Conservation (phyloP, 1,284 basidiomycete species). For the Paramarasmius palmivorus region DNA sequence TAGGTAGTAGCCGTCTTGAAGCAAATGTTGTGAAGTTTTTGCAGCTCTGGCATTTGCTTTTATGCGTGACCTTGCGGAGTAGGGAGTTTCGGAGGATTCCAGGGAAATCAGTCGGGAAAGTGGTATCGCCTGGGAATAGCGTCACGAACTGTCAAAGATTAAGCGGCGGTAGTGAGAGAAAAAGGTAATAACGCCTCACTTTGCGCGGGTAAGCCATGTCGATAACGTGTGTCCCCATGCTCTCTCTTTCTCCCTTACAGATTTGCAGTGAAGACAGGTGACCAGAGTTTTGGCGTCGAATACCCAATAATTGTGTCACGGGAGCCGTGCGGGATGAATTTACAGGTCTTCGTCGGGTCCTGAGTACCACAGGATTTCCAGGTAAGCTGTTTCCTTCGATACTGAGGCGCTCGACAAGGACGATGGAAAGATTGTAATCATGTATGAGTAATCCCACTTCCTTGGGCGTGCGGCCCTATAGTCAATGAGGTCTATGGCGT, state of each 20-base stretch:
- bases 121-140: conserved; percentile 51
- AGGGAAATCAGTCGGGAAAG: conserved; percentile 58
- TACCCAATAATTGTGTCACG: conserved; percentile 80
- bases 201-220: conserved; percentile 89
- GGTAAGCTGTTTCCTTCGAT: conserved; percentile 68
- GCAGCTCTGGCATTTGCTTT: conserved; percentile 85
- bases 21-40: conserved; percentile 76
- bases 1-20: conserved; percentile 70
- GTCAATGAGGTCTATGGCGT: conserved; percentile 89
- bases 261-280: conserved; percentile 77
- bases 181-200: no score
- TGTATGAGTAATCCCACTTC: conserved; percentile 80
- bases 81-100: conserved; percentile 79
- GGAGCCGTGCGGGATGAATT: conserved; percentile 49
- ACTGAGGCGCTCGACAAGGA: conserved; percentile 77
- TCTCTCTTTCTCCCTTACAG: conserved; percentile 70
- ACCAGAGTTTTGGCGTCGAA: conserved; percentile 76
- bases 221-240: conserved; percentile 78
- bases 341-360: conserved; percentile 29
- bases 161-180: background rate
- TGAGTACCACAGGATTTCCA: conserved; percentile 56
- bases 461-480: conserved; percentile 74
- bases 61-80: conserved; percentile 80
- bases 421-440: conserved; percentile 96
- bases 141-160: conserved; percentile 15